phyloP scores from a whole-genome alignment of 805 yeast species.

The Zygosaccharomyces gambellarensis region DNA sequence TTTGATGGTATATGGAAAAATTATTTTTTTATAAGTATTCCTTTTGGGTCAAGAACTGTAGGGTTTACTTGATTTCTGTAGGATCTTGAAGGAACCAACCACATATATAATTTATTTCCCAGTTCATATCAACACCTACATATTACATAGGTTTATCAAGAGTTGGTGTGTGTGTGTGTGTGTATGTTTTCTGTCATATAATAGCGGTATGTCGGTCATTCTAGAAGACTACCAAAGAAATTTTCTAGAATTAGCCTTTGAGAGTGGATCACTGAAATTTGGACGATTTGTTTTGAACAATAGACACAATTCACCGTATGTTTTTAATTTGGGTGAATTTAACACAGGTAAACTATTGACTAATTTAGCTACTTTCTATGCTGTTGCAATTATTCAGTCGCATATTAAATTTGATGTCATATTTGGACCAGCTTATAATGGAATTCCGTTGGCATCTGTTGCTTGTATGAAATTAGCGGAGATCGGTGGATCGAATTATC shows the following conservation, averaged over 20 bases:
- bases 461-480: conserved; percentile 90
- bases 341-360: conserved; percentile 71
- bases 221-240: conserved; percentile 50
- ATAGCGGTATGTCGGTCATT: conserved; percentile 14
- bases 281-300: conserved; percentile 87
- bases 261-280: conserved; percentile 75
- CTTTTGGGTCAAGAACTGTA: no score
- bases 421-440: conserved; percentile 98
- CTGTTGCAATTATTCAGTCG: conserved; percentile 75
- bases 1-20: no score
- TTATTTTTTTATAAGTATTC: no score
- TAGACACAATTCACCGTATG: conserved; percentile 92
- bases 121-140: no score
- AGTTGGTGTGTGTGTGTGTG: no score
- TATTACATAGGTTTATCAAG: no score
- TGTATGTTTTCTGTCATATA: no score
- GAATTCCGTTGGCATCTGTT: conserved; percentile 90
- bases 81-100: no score
- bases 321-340: conserved; percentile 87
- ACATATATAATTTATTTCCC: no score
- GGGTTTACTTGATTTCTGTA: no score
- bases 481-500: conserved; percentile 73
- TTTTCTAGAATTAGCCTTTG: conserved; percentile 78
- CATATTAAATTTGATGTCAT: conserved; percentile 83
- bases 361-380: conserved; percentile 80